Conservation (phyloP, 345 rosid species). For the Syzygium jambos region DNA sequence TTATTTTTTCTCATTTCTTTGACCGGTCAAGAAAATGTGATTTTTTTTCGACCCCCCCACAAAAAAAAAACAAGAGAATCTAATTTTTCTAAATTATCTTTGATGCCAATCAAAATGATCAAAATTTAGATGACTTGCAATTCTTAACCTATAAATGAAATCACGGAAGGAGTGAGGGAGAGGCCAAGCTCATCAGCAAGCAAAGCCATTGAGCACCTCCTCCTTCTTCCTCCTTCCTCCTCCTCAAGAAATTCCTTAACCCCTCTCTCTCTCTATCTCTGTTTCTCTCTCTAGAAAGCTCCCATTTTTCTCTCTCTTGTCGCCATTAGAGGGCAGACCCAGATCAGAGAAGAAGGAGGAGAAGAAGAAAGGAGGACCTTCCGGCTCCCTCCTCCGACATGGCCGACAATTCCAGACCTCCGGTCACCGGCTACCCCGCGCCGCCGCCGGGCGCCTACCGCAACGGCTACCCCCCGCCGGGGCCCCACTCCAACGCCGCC, state of each 20-base stretch:
- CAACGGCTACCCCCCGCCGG: conserved; percentile 37
- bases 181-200: not conserved
- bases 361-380: not conserved
- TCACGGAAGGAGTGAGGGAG: not conserved
- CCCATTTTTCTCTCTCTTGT: not conserved
- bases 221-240: not conserved
- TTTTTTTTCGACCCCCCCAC: too few species aligned
- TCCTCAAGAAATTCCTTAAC: not conserved
- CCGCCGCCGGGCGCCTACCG: conserved; percentile 27
- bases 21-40: too few species aligned
- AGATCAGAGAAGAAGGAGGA: not conserved
- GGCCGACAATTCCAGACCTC: conserved; percentile 8
- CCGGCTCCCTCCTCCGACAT: not conserved
- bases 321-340: not conserved
- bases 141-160: not conserved
- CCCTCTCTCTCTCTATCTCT: too few species aligned
- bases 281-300: not conserved
- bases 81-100: too few species aligned
- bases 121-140: too few species aligned
- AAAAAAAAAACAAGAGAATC: too few species aligned
- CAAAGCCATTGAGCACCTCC: not conserved
- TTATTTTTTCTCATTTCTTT: too few species aligned
- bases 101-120: too few species aligned
- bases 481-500: conserved; percentile 14
- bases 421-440: conserved; percentile 17